Evolutionary conservation across 305 asterid species (phyloP).

Genomic region (Fraxinus sp.): DNA sequence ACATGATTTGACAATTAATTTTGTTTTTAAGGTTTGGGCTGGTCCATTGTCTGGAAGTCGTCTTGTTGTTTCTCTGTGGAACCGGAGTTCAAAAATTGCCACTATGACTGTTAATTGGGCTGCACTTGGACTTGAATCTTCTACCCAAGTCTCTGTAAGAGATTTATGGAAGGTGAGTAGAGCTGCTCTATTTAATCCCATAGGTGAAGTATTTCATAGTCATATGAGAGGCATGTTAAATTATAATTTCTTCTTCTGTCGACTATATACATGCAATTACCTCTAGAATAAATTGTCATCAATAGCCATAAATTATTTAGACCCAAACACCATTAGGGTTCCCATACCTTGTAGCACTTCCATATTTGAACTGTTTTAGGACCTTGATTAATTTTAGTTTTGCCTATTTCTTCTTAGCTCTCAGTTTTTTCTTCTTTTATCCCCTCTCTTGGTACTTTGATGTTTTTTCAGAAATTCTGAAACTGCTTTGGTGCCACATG

Average conservation of each 20-base stretch:
- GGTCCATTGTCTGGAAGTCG: constrained; percentile 83
- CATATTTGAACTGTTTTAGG: background rate
- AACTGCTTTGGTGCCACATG: background rate
- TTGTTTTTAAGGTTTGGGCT: constrained; percentile 72
- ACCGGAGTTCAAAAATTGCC: constrained; percentile 57
- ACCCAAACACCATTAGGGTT: background rate
- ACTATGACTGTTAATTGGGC: constrained; percentile 62
- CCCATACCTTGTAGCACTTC: background rate
- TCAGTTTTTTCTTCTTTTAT: background rate
- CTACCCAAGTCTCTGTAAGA: constrained; percentile 60
- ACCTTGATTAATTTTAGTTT: background rate
- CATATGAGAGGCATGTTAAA: background rate
- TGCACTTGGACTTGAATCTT: constrained; percentile 69
- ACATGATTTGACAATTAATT: background rate
- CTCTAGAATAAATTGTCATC: background rate
- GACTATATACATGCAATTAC: background rate
- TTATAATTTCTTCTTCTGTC: background rate
- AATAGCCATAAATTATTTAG: background rate
- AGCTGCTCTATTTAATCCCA: background rate
- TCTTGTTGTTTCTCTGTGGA: constrained; percentile 76
- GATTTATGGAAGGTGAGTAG: constrained; percentile 82
- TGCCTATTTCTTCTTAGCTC: background rate
- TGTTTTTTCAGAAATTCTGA: background rate
- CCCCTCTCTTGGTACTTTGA: background rate
- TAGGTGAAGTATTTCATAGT: background rate